These are phyloP conservation scores for Candida easanensis DNA, from an alignment of 805 yeast species.

Conservation along the genomic window DNA sequence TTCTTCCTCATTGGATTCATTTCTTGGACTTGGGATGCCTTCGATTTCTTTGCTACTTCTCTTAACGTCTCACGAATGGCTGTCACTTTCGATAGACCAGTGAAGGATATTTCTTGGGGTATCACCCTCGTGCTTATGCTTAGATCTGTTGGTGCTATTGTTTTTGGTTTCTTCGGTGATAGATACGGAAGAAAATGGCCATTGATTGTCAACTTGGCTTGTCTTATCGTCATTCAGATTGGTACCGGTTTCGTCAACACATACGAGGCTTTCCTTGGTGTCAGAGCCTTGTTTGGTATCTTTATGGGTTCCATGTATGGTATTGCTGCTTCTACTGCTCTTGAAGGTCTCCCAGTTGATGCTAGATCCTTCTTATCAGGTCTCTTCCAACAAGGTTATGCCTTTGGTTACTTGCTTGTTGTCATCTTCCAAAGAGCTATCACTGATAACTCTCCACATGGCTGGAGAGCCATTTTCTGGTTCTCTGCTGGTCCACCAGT, in stretches of 20 bases:
- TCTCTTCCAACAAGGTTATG: conserved; percentile 78
- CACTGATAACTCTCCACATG: conserved; percentile 45
- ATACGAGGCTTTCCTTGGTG: conserved; percentile 56
- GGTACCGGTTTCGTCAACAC: conserved; percentile 62
- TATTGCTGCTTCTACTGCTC: conserved; percentile 40
- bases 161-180: conserved; percentile 59
- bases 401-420: conserved; percentile 64
- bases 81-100: conserved; percentile 38
- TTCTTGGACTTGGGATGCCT: conserved; percentile 67
- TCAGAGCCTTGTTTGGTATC: conserved; percentile 59
- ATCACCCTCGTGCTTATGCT: conserved; percentile 67
- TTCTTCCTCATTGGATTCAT: conserved; percentile 50
- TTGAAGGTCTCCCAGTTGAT: conserved; percentile 46
- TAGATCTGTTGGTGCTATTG: conserved; percentile 61
- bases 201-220: conserved; percentile 40
- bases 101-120: conserved; percentile 52
- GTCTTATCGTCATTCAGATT: conserved; percentile 52
- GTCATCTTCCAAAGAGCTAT: conserved; percentile 65
- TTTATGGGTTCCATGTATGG: conserved; percentile 52
- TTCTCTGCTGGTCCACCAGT: conserved; percentile 60
- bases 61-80: conserved; percentile 50
- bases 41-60: conserved; percentile 59
- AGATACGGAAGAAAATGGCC: conserved; percentile 63
- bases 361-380: conserved; percentile 62
- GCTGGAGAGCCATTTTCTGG: conserved; percentile 69